These are phyloP conservation scores for Aspergillus fumigatiaffinis DNA, from an alignment of 2,329 filamentous ascomycete genomes.

Conservation along the genomic window DNA sequence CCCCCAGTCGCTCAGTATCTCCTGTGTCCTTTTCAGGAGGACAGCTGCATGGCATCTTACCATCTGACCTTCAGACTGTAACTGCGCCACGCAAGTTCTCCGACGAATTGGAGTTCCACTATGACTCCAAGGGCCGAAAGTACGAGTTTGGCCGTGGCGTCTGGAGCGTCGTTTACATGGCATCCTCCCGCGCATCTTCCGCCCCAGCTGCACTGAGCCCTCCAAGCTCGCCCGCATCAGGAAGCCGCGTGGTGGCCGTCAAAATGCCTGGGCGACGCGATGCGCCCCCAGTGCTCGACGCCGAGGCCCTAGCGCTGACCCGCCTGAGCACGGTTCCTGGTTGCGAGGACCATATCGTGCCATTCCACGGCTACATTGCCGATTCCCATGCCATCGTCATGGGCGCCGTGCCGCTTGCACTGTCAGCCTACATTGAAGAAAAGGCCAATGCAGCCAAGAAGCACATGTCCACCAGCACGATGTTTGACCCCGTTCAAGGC, in stretches of 20 bases:
- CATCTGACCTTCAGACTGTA: conserved; percentile 1
- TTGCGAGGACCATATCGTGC: conserved; percentile 37
- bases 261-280: conserved; percentile 43
- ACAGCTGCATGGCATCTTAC: neutral
- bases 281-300: conserved; percentile 37
- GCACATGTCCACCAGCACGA: conserved; percentile 37
- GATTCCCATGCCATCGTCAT: conserved; percentile 41
- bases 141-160: conserved; percentile 43
- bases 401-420: conserved; percentile 40
- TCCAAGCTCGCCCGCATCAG: conserved; percentile 34
- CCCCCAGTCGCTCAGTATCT: conserved; percentile 4
- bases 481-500: conserved; percentile 45
- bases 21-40: conserved; percentile 5
- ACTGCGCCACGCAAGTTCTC: conserved; percentile 25
- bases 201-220: conserved; percentile 20
- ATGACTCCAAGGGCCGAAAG: conserved; percentile 23
- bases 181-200: conserved; percentile 21
- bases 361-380: conserved; percentile 43
- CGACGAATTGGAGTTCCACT: conserved; percentile 31
- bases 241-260: conserved; percentile 38
- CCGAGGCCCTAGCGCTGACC: conserved; percentile 42
- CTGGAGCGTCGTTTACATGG: conserved; percentile 48
- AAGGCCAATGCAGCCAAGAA: conserved; percentile 26
- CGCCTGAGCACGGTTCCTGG: conserved; percentile 32
- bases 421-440: conserved; percentile 40